Base-by-base conservation (phyloP, 2,329 filamentous ascomycete species). In the Colletotrichum sp. region DNA sequence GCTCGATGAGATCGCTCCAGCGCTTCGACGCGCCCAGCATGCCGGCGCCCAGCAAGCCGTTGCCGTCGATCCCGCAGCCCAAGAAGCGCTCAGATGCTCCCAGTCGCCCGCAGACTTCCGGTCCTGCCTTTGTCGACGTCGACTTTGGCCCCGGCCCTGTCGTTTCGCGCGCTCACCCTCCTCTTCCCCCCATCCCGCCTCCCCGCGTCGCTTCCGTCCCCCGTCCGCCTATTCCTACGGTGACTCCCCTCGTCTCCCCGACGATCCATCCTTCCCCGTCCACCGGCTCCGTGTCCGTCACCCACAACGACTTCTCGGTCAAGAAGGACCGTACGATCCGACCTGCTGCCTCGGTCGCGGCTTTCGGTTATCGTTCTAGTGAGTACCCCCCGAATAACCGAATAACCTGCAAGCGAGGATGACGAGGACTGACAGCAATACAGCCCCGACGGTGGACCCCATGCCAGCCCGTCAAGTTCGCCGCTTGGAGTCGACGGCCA, bases 41-140 rank as follows among this genome's bases (percentile, higher is more conserved):
- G 39, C 70, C 70, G 15, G 71, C 74, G 18, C 74, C 74, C 59
- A 60, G 60, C 64, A 76, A 74, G 59, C 74, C 74, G n/a, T 24
- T 76, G 57, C 74, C 74, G 8, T 55, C 71, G 12, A 21, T 74
- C 6, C 74, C 74, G 7, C 24, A n/a, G 18, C 59, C 39, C 34
- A 68, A 44, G 26, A 6, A 21, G 12, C 71, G 34, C 15, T 3
- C 49, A 15, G 59, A 69, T 18, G 21, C 36, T 39, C 57, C 55
- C 5, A 34, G 24, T 2, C 30, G 30, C 4, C 34, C 44, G 15
- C 32, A 55, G 15, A 36, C 55, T 32, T 34, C 52, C n/a, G n/a
- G 44, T 2, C 44, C n/a, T 21, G 52, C 32, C 62, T 63, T 63
- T 9, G 26, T 74, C 21, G 65, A 69, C 26, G 44, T 36, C 12